phyloP scores from a whole-genome alignment of 164 flowering plant species.

The Buxus sempervirens region DNA sequence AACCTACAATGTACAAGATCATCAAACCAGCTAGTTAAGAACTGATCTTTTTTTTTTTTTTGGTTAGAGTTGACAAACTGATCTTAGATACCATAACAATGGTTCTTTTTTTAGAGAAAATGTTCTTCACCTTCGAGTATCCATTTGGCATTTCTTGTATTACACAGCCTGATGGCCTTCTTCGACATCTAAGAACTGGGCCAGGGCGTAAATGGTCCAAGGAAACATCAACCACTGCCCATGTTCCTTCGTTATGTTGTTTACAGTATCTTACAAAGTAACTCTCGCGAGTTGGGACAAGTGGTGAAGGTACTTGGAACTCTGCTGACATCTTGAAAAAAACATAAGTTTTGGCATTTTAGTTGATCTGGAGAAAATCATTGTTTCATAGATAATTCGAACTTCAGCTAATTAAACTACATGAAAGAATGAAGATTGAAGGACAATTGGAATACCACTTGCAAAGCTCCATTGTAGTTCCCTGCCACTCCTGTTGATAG shows the following conservation, averaged over 20 bases:
- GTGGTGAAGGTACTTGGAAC: slow-evolving; percentile 85
- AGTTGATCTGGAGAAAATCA: not conserved
- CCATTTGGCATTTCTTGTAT: slow-evolving; percentile 87
- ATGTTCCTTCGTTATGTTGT: slow-evolving; percentile 68
- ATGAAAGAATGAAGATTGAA: too few relatives aligned
- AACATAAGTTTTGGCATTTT: not conserved
- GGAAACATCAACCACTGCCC: slow-evolving; percentile 95
- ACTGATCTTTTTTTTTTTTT: too few relatives aligned
- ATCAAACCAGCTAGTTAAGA: not conserved
- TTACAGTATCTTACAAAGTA: slow-evolving; percentile 85
- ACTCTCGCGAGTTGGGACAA: slow-evolving; percentile 73
- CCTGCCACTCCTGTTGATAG: slow-evolving; percentile 91
- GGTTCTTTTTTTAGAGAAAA: too few relatives aligned
- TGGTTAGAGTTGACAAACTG: too few relatives aligned
- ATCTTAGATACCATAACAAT: too few relatives aligned
- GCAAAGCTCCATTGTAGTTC: slow-evolving; percentile 86
- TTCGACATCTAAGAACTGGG: slow-evolving; percentile 43
- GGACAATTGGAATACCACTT: slow-evolving; percentile 57
- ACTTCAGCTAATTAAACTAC: too few relatives aligned
- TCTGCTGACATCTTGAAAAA: slow-evolving; percentile 79
- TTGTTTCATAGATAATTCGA: not conserved
- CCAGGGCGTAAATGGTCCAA: slow-evolving; percentile 57
- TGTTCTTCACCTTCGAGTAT: slow-evolving; percentile 64
- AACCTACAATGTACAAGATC: slow-evolving; percentile 38
- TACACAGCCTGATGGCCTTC: slow-evolving; percentile 91